Base-by-base conservation (phyloP, 2,329 filamentous ascomycete species). In the Colletotrichum aenigma region DNA sequence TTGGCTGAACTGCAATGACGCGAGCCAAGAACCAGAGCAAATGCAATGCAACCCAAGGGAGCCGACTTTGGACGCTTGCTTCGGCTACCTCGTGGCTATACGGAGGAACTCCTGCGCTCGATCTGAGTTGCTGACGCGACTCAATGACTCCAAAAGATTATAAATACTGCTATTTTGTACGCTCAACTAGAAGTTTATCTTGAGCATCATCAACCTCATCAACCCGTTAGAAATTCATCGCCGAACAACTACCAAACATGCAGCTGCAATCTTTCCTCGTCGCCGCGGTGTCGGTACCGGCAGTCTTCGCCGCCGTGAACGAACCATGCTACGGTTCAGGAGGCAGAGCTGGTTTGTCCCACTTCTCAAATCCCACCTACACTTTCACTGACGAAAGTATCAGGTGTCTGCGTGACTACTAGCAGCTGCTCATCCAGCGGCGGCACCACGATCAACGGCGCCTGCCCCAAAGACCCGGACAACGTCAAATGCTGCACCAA, bases 401-500 rank as follows among this genome's bases (percentile, higher is more conserved):
- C 55, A 64, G 84, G 84, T 52, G 86, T 87, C 16, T 88, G 86
- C 80, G 78, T 87, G 70, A 79, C 82, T 32, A 82, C 81, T 4
- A 71, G 81, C 6, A 75, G 79, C 28, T 88, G 87, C 81, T 78
- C 80, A 18, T 74, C 80, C 3, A 74, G 76, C 18, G 86, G 86
- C 71, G 86, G 86, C 55, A 84, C 81, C 66, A 82, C 82, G 72
- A 82, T 84, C 75, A 77, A 79, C 34, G 83, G 84, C 21, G 83
- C 81, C 36, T 88, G 86, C 76, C 85, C 85, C 7, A 77, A 80
- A 24, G 85, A 86, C 75, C 76, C 83, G 3, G 78, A 79, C 71
- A 78, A 84, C 79, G 79, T 88, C 67, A 83, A 84, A 73, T 88
- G 86, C 82, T 88, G 86, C 81, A 84, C 81, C 78, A 87, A 87